A percentile compares a stretch with the other conserved stretches of the same genome.
These are phyloP conservation scores for Pythium pectinolyticum DNA, from an alignment of 352 stramenopile species.

Conservation along the genomic window DNA sequence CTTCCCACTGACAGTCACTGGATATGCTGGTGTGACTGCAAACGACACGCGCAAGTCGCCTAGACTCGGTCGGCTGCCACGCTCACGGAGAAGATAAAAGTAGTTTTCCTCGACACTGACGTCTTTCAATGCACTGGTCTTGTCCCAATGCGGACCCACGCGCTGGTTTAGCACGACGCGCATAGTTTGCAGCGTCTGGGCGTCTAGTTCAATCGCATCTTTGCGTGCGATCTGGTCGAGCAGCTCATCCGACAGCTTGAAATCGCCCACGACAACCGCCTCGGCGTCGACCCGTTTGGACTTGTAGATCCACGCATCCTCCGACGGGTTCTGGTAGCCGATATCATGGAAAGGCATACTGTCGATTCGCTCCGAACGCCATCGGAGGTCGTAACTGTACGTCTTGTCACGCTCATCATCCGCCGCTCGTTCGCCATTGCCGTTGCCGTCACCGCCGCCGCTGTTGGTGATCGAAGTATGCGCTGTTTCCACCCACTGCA, in stretches of 20 bases:
- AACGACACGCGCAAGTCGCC: slow-evolving; percentile 71
- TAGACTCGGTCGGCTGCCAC: slow-evolving; percentile 23
- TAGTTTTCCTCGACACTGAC: slow-evolving; percentile 58
- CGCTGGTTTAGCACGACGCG: slow-evolving; percentile 52
- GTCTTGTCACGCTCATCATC: slow-evolving; percentile 63
- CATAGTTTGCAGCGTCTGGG: slow-evolving; percentile 51
- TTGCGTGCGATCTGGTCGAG: slow-evolving; percentile 69
- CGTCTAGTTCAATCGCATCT: slow-evolving; percentile 50
- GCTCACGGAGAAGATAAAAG: slow-evolving; percentile 40
- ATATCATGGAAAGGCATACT: slow-evolving; percentile 60
- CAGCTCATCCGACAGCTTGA: slow-evolving; percentile 48
- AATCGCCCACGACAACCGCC: slow-evolving; percentile 61
- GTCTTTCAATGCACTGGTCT: slow-evolving; percentile 44
- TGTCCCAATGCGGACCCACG: slow-evolving; percentile 41
- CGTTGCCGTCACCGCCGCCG: slow-evolving; percentile 35
- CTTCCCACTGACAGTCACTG: slow-evolving; percentile 64
- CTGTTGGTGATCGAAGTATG: slow-evolving; percentile 41
- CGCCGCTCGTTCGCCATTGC: slow-evolving; percentile 40
- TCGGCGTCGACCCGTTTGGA: slow-evolving; percentile 31
- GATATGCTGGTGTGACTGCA: slow-evolving; percentile 58
- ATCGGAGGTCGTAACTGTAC: slow-evolving; percentile 72
- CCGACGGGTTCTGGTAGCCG: slow-evolving; percentile 61
- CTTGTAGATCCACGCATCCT: slow-evolving; percentile 55
- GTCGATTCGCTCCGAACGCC: slow-evolving; percentile 50
- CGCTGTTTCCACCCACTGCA: slow-evolving; percentile 80